These are phyloP conservation scores for Pseudozyma flocculosa DNA, from an alignment of 1,284 basidiomycete genomes.

Conservation along the genomic window DNA sequence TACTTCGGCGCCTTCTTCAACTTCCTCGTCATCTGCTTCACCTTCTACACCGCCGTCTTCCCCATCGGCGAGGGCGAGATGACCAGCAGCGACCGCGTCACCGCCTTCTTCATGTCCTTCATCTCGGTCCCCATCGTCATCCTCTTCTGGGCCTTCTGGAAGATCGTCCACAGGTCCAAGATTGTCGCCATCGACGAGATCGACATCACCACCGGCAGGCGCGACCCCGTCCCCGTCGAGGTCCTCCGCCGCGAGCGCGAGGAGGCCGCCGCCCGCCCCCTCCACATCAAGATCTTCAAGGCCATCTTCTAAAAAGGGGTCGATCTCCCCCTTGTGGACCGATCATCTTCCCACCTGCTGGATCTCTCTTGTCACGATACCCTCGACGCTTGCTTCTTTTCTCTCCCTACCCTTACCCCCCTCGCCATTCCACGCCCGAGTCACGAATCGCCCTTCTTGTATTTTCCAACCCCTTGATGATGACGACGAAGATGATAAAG, in stretches of 20 bases:
- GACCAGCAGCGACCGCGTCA: slow-evolving; percentile 49
- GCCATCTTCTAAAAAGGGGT: slow-evolving; percentile 38
- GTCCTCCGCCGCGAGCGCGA: slow-evolving; percentile 50
- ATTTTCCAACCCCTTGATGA: too few species aligned
- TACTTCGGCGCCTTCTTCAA: slow-evolving; percentile 59
- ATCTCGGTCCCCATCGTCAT: slow-evolving; percentile 55
- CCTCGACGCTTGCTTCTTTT: too few species aligned
- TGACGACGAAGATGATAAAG: too few species aligned
- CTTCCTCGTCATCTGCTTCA: slow-evolving; percentile 37
- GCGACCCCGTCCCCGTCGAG: slow-evolving; percentile 45
- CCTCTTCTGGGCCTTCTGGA: slow-evolving; percentile 30
- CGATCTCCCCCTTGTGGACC: too few species aligned
- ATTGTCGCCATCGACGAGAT: slow-evolving; percentile 43
- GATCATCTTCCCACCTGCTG: too few species aligned
- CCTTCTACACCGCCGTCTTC: slow-evolving; percentile 36
- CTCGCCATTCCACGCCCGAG: too few species aligned
- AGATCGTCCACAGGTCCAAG: slow-evolving; percentile 36
- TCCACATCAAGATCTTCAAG: slow-evolving; percentile 37
- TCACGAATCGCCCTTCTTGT: too few species aligned
- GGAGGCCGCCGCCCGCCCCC: slow-evolving; percentile 33
- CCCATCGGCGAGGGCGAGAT: slow-evolving; percentile 51
- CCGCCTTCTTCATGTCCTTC: slow-evolving; percentile 62
- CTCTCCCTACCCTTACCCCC: too few species aligned
- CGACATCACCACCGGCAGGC: slow-evolving; percentile 52
- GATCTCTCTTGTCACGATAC: too few species aligned